Base-by-base conservation (phyloP, 257 asterid genomes). In the Solanum sejunctum region DNA sequence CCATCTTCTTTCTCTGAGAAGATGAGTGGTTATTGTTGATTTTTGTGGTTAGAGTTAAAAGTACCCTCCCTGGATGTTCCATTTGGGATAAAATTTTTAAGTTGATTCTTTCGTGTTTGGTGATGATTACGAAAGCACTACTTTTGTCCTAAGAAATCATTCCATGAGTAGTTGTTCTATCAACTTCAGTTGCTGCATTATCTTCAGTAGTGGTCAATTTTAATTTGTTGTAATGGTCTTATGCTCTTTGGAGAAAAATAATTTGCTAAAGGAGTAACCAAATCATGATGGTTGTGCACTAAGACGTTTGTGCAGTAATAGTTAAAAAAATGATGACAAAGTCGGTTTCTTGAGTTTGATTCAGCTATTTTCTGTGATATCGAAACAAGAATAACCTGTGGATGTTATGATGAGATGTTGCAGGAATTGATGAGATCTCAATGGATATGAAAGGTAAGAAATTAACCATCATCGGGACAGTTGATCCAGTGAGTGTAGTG, bases 401-500 rank as follows among this genome's bases (percentile, higher is more conserved):
- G 32, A 12, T 41, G 1, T 4, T 66, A 28, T 36, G 49, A 64
- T 54, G 18, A 54, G 66, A 72, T 39, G 49, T 80, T 81, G 78
- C 83, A 94, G 98, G 98, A 21, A 96, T 96, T 72, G 92, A 96
- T 83, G 95, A 92, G 81, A 93, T 96, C 43, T 28, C 92, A 23
- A 82, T 96, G 56, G 98, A 94, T 71, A 87, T 94, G 63, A 93
- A 93, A 86, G 97, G 92, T 16, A 93, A 93, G 90, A 96, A 91
- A 58, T 89, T 96, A 57, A 93, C 92, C 0, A 87, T 96, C 43
- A 91, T 96, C 8, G 99, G 99, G 61, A 92, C 92, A 0, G 98
- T 94, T 15, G 99, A 96, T 84, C 99, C 99, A 0, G 94, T 96
- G 11, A 85, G 88, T 5, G 97, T 92, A 6, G 99, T 89, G n/a